Evolutionary conservation across 2,329 filamentous ascomycete species (phyloP), one percentile per base, ranked within the genome.

Genomic region (Drechslerella coelobrocha): DNA sequence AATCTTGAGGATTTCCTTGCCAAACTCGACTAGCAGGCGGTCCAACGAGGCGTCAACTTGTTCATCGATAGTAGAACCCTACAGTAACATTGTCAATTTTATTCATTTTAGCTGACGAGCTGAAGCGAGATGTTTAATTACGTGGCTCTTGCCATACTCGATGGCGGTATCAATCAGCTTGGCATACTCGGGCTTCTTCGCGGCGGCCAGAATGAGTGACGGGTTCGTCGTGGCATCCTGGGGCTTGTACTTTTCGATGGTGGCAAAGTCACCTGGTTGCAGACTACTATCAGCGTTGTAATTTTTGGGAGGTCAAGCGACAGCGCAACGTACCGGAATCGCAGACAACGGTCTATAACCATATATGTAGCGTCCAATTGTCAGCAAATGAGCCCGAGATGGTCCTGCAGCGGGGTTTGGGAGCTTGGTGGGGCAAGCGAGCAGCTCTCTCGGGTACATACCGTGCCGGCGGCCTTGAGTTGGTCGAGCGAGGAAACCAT

Each of bases 181-280:
- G 78, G 90, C 91, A 81, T 97, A 97, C 82, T 97, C 92, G 80
- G 90, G 79, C 88, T 97, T 97, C 87, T 99, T 97, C 80, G 94
- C 92, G 74, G 94, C 94, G 76, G 92, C 93, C 80, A 99, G 89
- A 82, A 99, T 97, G 80, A 99, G 86, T 74, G 94, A 97, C 72
- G 94, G 94, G 88, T 99, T 99, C 84, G 94, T 99, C 81, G 94
- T 99, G 79, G 94, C 94, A 90, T 99, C 94, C 86, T 99, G 92
- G 75, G 94, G 94, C 88, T 96, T 96, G 88, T 99, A 99, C 85
- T 97, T 97, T 85, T 85, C 92, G 81, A 99, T 99, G 81, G 92
- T 92, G 87, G 83, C 80, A 76, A 82, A 81, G 79, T 83, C 69
- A 73, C 75, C 72, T 74, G 59, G 56, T 24, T 5, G 2, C 6